A percentile compares a stretch with the other conserved stretches of the same genome.
Conservation (phyloP, 345 rosid species). For the Eucalyptus lansdowneana region DNA sequence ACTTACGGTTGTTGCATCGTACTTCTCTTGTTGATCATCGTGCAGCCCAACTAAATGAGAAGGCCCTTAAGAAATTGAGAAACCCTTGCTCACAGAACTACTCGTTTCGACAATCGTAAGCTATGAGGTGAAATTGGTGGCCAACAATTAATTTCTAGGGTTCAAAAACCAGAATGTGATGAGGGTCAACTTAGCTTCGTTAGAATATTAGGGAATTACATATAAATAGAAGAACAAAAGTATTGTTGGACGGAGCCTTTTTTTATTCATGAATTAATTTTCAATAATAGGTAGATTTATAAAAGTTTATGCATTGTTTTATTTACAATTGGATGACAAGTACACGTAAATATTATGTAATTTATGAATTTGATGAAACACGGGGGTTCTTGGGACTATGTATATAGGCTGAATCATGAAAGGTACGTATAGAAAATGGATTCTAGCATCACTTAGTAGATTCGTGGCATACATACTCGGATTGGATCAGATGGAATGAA, state of each 20-base stretch:
- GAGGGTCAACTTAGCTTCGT: neutral
- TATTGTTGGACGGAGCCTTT: neutral
- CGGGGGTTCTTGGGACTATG: neutral
- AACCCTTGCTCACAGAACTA: neutral
- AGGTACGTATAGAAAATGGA: neutral
- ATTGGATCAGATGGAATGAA: neutral
- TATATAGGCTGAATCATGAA: neutral
- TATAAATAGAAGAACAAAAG: neutral
- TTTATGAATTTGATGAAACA: neutral
- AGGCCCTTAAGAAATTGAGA: neutral
- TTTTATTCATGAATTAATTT: neutral
- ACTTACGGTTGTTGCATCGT: neutral
- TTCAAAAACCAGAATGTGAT: neutral
- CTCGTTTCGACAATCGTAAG: neutral
- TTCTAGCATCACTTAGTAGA: neutral
- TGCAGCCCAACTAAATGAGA: neutral
- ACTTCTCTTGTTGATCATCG: neutral
- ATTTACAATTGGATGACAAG: neutral
- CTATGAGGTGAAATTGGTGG: neutral
- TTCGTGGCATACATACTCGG: neutral
- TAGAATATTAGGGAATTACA: neutral
- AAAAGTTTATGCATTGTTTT: neutral
- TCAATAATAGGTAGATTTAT: neutral
- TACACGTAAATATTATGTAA: neutral
- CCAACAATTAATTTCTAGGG: neutral